Evolutionary conservation across 2,329 filamentous ascomycete genomes (phyloP), one percentile per base, ranked within the genome.

Genomic region (Monosporascus sp.): DNA sequence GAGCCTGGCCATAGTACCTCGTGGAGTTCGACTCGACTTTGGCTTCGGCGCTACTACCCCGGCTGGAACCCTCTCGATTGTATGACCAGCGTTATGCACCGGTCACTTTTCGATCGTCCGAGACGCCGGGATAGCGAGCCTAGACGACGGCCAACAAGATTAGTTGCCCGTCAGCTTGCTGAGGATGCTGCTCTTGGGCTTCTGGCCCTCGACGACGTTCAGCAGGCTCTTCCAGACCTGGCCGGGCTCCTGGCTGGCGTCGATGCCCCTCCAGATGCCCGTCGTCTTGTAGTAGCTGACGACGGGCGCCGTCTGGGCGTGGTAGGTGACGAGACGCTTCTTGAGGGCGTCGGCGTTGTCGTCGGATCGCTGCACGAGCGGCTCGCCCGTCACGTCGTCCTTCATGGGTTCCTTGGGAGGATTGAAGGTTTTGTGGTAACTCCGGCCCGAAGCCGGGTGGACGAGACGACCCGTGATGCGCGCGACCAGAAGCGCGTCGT

Each of bases 341-440:
- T 91, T 93, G 60, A 99, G 83, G 45, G 94, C 90, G 8, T 92
- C 93, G 63, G 89, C 92, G 72, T 97, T 99, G 79, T 99, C 94
- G 72, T 99, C 94, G 61, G 89, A 93, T 67, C 94, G 87, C 80
- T 97, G 94, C 67, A 97, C 88, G 62, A 99, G 81, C 48, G 93
- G 92, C 81, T 99, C 94, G 72, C 94, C 94, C 20, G 94, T 97
- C 62, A 97, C 74, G 73, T 99, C 94, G 74, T 99, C 94, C 71
- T 85, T 96, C 94, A 97, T 97, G 60, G 82, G 67, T 65, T 84
- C 76, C 84, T 97, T 96, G 66, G 94, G 94, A 49, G 94, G 94
- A 84, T 97, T 97, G 86, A 99, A 99, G 73, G 94, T 88, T 76
- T 88, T 94, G 85, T 99, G 94, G 80, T 99, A 99, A 63, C 89